Evolutionary conservation across 176 grass and related monocot genomes (phyloP).

Genomic region (Raddia guianensis): DNA sequence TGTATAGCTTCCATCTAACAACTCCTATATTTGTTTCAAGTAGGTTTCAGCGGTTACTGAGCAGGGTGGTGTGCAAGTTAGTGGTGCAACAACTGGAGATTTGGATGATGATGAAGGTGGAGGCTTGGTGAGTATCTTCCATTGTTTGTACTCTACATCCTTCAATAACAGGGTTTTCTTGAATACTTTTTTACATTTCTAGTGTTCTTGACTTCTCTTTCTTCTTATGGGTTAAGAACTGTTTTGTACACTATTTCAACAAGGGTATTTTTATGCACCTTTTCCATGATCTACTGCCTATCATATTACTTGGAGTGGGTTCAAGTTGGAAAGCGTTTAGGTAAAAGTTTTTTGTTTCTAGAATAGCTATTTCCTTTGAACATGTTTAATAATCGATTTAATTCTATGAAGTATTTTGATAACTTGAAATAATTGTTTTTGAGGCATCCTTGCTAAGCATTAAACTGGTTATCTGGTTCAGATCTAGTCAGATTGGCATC

Average conservation of each 20-base stretch:
- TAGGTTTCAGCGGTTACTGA: constrained; percentile 97
- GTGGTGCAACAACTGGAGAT: constrained; percentile 71
- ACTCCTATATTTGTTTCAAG: constrained; percentile 11
- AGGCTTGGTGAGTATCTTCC: constrained; percentile 72
- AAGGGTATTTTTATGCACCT: not conserved
- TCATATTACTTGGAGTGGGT: not conserved
- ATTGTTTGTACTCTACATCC: not conserved
- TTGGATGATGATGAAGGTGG: constrained; percentile 98
- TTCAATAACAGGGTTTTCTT: not conserved
- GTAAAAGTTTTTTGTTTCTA: not conserved
- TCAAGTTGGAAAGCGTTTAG: not conserved
- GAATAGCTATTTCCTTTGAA: not conserved
- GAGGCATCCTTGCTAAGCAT: not conserved
- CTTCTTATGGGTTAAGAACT: not conserved
- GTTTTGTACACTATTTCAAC: constrained; percentile 5
- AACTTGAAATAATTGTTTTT: not conserved
- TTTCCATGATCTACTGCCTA: not conserved
- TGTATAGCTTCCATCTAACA: constrained; percentile 14
- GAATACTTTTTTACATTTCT: not conserved
- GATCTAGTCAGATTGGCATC: not conserved
- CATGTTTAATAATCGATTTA: not conserved
- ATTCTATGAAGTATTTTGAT: constrained; percentile 1
- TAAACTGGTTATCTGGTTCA: not conserved
- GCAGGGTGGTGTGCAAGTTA: constrained; percentile 71
- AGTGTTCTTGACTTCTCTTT: not conserved